These are phyloP conservation scores for Mucor piriformis DNA, from an alignment of 371 early-diverging fungal genomes.

Conservation along the genomic window DNA sequence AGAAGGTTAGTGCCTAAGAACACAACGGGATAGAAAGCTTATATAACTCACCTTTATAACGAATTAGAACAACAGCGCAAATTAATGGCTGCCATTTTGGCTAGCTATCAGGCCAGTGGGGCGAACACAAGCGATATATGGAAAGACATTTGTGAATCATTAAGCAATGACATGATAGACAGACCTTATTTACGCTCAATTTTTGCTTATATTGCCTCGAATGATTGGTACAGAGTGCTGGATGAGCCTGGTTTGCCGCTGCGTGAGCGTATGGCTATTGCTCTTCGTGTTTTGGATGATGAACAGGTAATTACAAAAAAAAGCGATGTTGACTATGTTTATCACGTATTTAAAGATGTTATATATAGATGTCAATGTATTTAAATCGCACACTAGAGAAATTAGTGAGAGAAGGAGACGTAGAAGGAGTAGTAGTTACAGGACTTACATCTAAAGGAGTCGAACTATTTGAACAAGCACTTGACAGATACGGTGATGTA, in stretches of 20 bases:
- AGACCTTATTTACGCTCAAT: constrained; percentile 77
- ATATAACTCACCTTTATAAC: neutral
- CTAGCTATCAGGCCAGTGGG: constrained; percentile 57
- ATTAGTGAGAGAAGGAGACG: constrained; percentile 61
- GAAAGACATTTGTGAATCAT: constrained; percentile 63
- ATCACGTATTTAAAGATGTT: neutral
- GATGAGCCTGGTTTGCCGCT: constrained; percentile 64
- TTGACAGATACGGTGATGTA: constrained; percentile 88
- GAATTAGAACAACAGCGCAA: constrained; percentile 70
- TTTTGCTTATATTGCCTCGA: constrained; percentile 77
- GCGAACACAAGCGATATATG: constrained; percentile 49
- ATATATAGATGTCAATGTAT: constrained; percentile 52
- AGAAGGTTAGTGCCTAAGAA: constrained; percentile 5
- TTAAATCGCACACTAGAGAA: constrained; percentile 51
- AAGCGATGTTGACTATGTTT: neutral
- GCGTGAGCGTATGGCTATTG: constrained; percentile 77
- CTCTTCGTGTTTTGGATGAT: constrained; percentile 75
- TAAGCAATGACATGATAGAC: constrained; percentile 66
- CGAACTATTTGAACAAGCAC: constrained; percentile 73
- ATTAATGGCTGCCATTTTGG: constrained; percentile 78
- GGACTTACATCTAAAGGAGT: constrained; percentile 68
- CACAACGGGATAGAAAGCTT: neutral
- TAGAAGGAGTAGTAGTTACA: constrained; percentile 78
- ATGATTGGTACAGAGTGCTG: constrained; percentile 74
- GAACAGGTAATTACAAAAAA: constrained; percentile 48